phyloP scores from a whole-genome alignment of 768 basidiomycete genomes.

The Lentinula raphanica region DNA sequence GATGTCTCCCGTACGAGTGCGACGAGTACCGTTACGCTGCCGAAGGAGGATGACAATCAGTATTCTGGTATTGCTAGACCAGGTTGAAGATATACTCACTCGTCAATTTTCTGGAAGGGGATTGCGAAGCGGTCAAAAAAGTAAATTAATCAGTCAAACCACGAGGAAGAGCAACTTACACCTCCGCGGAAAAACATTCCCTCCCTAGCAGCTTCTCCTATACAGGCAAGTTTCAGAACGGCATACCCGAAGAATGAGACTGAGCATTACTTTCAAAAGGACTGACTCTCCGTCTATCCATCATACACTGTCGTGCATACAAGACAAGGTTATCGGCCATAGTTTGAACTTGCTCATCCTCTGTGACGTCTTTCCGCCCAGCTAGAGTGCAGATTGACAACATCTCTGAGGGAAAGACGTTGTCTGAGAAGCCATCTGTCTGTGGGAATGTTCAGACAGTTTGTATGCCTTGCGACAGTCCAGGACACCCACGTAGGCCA shows the following conservation, averaged over 20 bases:
- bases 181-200: constrained; percentile 67
- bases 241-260: too few species aligned
- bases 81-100: constrained; percentile 47
- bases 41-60: constrained; percentile 1
- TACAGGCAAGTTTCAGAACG: constrained; percentile 7
- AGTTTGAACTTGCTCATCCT: constrained; percentile 57
- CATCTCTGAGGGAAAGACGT: constrained; percentile 68
- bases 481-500: constrained; percentile 36
- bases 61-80: too few species aligned
- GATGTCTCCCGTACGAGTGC: constrained; percentile 62
- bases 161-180: constrained; percentile 39
- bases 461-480: neutral
- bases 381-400: constrained; percentile 64
- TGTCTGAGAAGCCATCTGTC: constrained; percentile 55
- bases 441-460: constrained; percentile 15
- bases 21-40: constrained; percentile 67
- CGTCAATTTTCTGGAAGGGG: constrained; percentile 67
- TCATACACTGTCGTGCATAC: constrained; percentile 68
- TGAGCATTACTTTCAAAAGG: constrained; percentile 65
- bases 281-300: constrained; percentile 53
- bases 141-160: constrained; percentile 1
- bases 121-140: neutral
- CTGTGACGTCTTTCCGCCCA: constrained; percentile 48
- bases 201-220: constrained; percentile 61
- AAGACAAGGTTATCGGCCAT: constrained; percentile 73